These are phyloP conservation scores for Limtongia smithiae DNA, from an alignment of 805 yeast species.

Conservation along the genomic window DNA sequence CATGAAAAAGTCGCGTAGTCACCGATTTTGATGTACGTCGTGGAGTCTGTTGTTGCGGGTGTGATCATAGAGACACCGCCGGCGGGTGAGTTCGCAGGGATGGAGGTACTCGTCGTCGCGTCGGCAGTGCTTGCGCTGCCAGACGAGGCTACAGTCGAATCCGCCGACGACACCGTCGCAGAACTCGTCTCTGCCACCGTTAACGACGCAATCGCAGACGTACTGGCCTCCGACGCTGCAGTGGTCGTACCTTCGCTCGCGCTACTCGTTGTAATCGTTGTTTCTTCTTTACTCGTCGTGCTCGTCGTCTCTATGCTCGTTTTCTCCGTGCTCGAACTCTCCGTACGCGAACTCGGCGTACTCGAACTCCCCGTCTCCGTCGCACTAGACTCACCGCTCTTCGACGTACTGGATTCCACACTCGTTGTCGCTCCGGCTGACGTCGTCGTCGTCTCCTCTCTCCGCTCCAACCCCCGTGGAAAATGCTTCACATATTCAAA, in stretches of 20 bases:
- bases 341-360: not conserved
- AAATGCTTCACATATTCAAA: too few relatives aligned
- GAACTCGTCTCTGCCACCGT: too few relatives aligned
- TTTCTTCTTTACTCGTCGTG: too few relatives aligned
- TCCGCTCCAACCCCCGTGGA: too few relatives aligned
- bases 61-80: conserved; percentile 39
- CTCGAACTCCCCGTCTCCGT: not conserved
- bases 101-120: too few relatives aligned
- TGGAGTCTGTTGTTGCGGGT: conserved; percentile 37
- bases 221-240: too few relatives aligned
- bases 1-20: conserved; percentile 41
- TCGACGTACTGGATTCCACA: not conserved
- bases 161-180: too few relatives aligned
- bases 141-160: conserved; percentile 26
- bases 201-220: too few relatives aligned
- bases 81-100: too few relatives aligned
- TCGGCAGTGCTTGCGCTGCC: conserved; percentile 37
- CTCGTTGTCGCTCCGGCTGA: not conserved
- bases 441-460: not conserved
- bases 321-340: not conserved
- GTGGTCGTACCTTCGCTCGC: too few relatives aligned
- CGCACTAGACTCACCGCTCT: not conserved
- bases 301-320: too few relatives aligned
- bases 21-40: conserved; percentile 41
- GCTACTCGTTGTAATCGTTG: too few relatives aligned